phyloP scores from a whole-genome alignment of 106 monocot species.

The Narthecium ossifragum region DNA sequence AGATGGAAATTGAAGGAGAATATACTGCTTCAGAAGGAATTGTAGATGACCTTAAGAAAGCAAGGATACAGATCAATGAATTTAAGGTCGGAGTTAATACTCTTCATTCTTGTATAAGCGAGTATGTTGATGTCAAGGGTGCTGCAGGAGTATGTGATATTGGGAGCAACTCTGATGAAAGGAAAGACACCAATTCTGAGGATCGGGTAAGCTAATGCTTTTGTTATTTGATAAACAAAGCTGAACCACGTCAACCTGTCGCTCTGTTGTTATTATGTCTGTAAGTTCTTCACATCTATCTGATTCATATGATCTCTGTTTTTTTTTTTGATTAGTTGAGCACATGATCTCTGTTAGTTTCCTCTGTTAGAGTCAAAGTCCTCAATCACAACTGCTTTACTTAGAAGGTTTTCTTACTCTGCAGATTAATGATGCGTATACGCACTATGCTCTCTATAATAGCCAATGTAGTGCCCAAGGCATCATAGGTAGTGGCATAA shows the following conservation, averaged over 20 bases:
- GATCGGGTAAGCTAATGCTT: constrained; percentile 50
- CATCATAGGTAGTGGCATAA: no score
- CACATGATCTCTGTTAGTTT: no score
- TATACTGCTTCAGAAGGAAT: constrained; percentile 8
- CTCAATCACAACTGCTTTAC: no score
- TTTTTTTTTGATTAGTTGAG: no score
- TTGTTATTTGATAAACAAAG: constrained; percentile 42
- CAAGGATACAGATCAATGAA: constrained; percentile 27
- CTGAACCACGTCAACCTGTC: constrained; percentile 29
- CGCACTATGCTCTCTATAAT: no score
- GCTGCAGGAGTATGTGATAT: background rate
- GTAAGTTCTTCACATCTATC: constrained; percentile 21
- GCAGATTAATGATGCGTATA: background rate
- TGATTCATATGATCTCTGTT: background rate
- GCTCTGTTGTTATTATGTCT: constrained; percentile 22
- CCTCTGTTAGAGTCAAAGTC: no score
- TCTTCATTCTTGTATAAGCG: constrained; percentile 21
- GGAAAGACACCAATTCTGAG: constrained; percentile 11
- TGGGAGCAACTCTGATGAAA: constrained; percentile 14
- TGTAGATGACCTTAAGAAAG: constrained; percentile 27
- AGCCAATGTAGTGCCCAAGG: no score
- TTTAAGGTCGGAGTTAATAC: constrained; percentile 20
- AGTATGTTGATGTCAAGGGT: constrained; percentile 4
- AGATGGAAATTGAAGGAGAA: constrained; percentile 27
- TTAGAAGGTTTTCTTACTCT: background rate